Evolutionary conservation across 164 flowering plant species (phyloP).

Genomic region (Pachysandra terminalis): DNA sequence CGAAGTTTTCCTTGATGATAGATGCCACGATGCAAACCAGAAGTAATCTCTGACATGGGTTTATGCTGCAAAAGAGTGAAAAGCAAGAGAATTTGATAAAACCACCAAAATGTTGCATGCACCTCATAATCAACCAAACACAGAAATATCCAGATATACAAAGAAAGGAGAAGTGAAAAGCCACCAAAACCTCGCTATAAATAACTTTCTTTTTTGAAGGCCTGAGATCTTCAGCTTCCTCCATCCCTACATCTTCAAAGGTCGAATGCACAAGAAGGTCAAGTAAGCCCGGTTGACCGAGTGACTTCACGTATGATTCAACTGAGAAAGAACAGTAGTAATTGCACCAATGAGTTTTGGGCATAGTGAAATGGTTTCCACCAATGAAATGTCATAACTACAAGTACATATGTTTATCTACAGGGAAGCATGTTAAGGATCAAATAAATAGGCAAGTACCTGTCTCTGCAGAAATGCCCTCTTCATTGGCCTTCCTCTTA

Average conservation of each 20-base stretch:
- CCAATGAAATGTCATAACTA: neutral
- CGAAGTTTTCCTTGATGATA: conserved; percentile 99
- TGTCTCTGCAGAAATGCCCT: conserved; percentile 94
- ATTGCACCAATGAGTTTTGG: conserved; percentile 1
- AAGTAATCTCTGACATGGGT: conserved; percentile 95
- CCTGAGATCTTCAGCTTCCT: conserved; percentile 76
- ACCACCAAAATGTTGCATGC: too few species aligned
- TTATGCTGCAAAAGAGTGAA: conserved; percentile 64
- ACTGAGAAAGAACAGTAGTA: conserved; percentile 45
- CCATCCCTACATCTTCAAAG: conserved; percentile 69
- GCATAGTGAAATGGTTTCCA: neutral
- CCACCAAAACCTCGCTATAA: conserved; percentile 65
- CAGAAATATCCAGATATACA: neutral
- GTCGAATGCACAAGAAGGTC: conserved; percentile 78
- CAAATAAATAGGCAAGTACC: conserved; percentile 34
- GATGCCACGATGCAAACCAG: conserved; percentile 87
- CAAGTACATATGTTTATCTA: too few species aligned
- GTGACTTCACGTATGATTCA: conserved; percentile 83
- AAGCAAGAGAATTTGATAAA: neutral
- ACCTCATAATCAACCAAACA: neutral
- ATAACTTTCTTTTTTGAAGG: conserved; percentile 86
- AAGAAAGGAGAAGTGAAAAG: neutral
- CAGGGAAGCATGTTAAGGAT: neutral
- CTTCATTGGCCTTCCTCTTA: conserved; percentile 76
- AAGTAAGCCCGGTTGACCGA: conserved; percentile 77